Conservation (phyloP, 768 basidiomycete genomes). For the Tylopilus sp. region DNA sequence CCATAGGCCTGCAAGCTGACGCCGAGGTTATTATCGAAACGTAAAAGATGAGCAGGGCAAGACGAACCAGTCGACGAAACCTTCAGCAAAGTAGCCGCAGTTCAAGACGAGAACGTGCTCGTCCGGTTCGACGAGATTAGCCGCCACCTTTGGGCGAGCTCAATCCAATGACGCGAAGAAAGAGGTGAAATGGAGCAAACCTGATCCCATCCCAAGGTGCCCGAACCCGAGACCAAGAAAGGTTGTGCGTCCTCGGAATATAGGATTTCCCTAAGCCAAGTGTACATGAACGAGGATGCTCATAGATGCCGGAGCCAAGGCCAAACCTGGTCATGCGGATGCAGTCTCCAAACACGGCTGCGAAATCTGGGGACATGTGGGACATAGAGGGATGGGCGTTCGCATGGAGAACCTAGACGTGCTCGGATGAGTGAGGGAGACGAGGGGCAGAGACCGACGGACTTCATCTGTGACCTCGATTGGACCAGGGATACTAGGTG, state of each 20-base stretch:
- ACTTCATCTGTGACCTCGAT: constrained; percentile 65
- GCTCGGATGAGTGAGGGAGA: not conserved
- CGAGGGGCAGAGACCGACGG: constrained; percentile 5
- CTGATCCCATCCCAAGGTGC: constrained; percentile 97
- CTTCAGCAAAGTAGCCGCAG: constrained; percentile 92
- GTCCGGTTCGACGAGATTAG: constrained; percentile 83
- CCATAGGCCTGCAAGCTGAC: constrained; percentile 81
- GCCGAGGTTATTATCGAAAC: not conserved
- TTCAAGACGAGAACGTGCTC: constrained; percentile 81
- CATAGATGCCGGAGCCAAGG: not conserved
- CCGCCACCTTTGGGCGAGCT: constrained; percentile 60
- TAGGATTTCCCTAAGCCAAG: constrained; percentile 57
- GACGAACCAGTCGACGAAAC: constrained; percentile 78
- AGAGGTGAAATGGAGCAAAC: constrained; percentile 36
- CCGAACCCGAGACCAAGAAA: constrained; percentile 91
- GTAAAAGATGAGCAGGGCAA: not conserved
- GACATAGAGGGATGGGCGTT: constrained; percentile 92
- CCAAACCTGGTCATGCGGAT: constrained; percentile 74
- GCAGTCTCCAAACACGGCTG: constrained; percentile 84
- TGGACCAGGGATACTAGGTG: constrained; percentile 55
- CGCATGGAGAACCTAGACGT: constrained; percentile 74
- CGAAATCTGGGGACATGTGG: constrained; percentile 86
- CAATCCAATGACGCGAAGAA: not conserved
- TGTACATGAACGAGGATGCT: not conserved
- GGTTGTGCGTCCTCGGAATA: constrained; percentile 80